Evolutionary conservation across 192 early-diverging fungal species (phyloP).

Genomic region (Rhizophagus sp.): DNA sequence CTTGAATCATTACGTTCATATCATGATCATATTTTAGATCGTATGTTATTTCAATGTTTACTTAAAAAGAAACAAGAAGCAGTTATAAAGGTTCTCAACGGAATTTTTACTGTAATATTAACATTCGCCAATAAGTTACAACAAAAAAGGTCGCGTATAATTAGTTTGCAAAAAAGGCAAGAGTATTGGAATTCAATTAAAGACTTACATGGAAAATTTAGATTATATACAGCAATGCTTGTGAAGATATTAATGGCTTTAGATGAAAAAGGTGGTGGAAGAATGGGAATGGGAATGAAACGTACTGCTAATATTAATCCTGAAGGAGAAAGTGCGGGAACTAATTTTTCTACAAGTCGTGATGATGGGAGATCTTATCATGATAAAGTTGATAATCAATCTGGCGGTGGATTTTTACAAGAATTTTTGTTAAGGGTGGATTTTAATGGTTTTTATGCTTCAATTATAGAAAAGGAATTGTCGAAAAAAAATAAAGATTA

Average conservation of each 20-base stretch:
- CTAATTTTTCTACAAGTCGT: not conserved
- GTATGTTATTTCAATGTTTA: conserved; percentile 47
- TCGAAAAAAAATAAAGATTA: not conserved
- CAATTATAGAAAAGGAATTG: not conserved
- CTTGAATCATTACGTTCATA: conserved; percentile 42
- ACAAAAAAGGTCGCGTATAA: not conserved
- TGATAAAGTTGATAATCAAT: conserved; percentile 30
- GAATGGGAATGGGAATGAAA: conserved; percentile 2
- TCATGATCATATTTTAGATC: conserved; percentile 50
- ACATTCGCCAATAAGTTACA: conserved; percentile 14
- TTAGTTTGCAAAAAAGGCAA: conserved; percentile 4
- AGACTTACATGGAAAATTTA: conserved; percentile 40
- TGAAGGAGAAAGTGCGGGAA: not conserved
- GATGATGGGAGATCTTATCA: conserved; percentile 22
- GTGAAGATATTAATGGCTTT: conserved; percentile 41
- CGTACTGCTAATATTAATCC: not conserved
- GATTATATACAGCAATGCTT: conserved; percentile 36
- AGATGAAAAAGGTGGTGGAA: conserved; percentile 41
- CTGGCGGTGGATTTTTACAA: conserved; percentile 37
- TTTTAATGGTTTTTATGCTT: conserved; percentile 34
- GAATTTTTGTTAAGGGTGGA: conserved; percentile 42
- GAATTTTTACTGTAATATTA: conserved; percentile 39
- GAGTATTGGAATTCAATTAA: conserved; percentile 21
- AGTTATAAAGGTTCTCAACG: conserved; percentile 41
- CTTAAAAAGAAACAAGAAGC: conserved; percentile 47